Base-by-base conservation (phyloP, 202 grass and related monocot species). In the Zoysia matrella region DNA sequence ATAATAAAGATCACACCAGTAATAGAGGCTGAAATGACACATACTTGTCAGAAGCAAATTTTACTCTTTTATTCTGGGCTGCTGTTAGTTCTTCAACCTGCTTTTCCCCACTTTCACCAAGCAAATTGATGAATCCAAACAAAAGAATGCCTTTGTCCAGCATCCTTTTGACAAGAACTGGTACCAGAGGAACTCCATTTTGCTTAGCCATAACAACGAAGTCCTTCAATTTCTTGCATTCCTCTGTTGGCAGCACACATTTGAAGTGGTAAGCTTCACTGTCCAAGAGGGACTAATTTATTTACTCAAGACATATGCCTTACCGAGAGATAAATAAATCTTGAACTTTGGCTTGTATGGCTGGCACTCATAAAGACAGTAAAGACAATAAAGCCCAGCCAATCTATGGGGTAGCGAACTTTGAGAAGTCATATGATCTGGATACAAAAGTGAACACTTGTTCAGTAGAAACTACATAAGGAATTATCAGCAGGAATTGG, bases 301-400 rank as follows among this genome's bases (percentile, higher is more conserved):
- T 10, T 8, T 36, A 39, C 41, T 60, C 12, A 73, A 82, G 47
- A 43, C 61, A 62, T 10, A n/a, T 30, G 51, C 18, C 55, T 90
- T 79, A 90, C 83, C 88, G 46, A 90, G 54, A 65, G 89, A 91
- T 11, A 95, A 45, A 82, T 98, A 98, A 80, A 98, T 98, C 76
- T 93, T 95, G 74, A 91, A 95, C 67, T 65, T 43, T 60, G 92
- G 88, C 55, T 88, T 85, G 83, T 91, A 98, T 22, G 95, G 95
- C 86, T 98, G 92, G 56, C 79, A 90, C 78, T 95, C 88, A 57
- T 98, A 89, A 47, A 98, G 89, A 86, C 90, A 98, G 52, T 98
- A 95, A 60, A 98, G 92, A 74, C 90, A 95, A 82, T 98, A 98
- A 41, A 98, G 82, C 10, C 86, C 95, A 88, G 92, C 86, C 60